phyloP scores from a whole-genome alignment of 2,329 filamentous ascomycete species.

The Colletotrichum shisoi region DNA sequence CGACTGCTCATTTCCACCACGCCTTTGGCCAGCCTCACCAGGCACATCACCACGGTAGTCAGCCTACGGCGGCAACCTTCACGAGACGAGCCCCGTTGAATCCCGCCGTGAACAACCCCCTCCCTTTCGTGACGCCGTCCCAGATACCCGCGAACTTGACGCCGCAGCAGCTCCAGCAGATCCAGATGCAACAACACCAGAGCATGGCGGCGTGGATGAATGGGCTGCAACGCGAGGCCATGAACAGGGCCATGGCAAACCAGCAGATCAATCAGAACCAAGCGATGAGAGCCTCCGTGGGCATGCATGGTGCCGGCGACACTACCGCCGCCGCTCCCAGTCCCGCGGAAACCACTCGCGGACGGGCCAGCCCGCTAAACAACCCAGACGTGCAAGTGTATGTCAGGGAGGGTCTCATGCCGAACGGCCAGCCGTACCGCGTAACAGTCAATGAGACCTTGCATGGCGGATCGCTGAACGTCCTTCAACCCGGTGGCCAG shows the following conservation, averaged over 20 bases:
- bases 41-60: slow-evolving; percentile 43
- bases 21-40: slow-evolving; percentile 41
- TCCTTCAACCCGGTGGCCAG: slow-evolving; percentile 28
- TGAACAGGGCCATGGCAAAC: slow-evolving; percentile 52
- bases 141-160: slow-evolving; percentile 42
- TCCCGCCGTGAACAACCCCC: slow-evolving; percentile 43
- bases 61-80: slow-evolving; percentile 44
- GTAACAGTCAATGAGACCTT: slow-evolving; percentile 40
- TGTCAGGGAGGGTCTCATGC: slow-evolving; percentile 36
- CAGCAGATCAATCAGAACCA: slow-evolving; percentile 58
- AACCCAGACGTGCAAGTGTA: slow-evolving; percentile 37
- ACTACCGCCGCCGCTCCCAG: slow-evolving; percentile 41
- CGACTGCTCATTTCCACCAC: slow-evolving; percentile 33
- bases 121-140: slow-evolving; percentile 47
- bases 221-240: slow-evolving; percentile 58
- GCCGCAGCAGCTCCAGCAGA: slow-evolving; percentile 39
- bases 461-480: slow-evolving; percentile 23
- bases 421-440: slow-evolving; percentile 39
- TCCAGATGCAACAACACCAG: slow-evolving; percentile 50
- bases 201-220: slow-evolving; percentile 56
- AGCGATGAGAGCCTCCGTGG: slow-evolving; percentile 51
- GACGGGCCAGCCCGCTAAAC: slow-evolving; percentile 46
- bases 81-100: slow-evolving; percentile 46
- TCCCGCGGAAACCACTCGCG: slow-evolving; percentile 40
- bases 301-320: slow-evolving; percentile 54